Conservation (phyloP, 768 basidiomycete genomes). For the Leccinum pellstonianum region DNA sequence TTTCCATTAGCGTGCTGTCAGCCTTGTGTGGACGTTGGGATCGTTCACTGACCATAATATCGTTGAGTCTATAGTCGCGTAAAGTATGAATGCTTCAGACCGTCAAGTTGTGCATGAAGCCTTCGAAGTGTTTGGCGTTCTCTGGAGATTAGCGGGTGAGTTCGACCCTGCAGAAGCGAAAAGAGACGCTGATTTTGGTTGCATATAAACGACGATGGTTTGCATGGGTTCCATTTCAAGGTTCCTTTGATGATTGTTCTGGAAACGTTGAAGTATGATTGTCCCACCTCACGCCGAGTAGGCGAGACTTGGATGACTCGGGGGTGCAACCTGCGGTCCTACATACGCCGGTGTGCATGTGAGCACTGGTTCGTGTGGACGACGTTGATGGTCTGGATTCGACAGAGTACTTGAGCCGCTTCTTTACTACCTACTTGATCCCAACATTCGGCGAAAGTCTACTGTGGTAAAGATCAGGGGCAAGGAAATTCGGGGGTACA, state of each 20-base stretch:
- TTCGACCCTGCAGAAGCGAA: not conserved
- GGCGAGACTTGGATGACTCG: slow-evolving; percentile 92
- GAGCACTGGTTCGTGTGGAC: not conserved
- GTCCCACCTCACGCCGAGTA: slow-evolving; percentile 69
- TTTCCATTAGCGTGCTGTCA: slow-evolving; percentile 79
- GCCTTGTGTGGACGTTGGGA: slow-evolving; percentile 80
- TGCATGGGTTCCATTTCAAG: slow-evolving; percentile 82
- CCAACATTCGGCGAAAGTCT: slow-evolving; percentile 54
- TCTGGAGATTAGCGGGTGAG: slow-evolving; percentile 88
- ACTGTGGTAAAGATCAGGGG: slow-evolving; percentile 54
- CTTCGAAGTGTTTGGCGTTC: slow-evolving; percentile 85
- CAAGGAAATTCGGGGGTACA: slow-evolving; percentile 62
- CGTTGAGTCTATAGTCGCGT: slow-evolving; percentile 78
- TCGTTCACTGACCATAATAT: slow-evolving; percentile 48
- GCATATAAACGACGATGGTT: slow-evolving; percentile 65
- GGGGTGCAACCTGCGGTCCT: slow-evolving; percentile 84
- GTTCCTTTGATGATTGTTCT: slow-evolving; percentile 86
- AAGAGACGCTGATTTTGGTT: slow-evolving; percentile 8
- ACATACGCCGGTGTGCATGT: slow-evolving; percentile 62
- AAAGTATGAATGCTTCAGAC: slow-evolving; percentile 60
- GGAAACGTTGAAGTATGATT: slow-evolving; percentile 75
- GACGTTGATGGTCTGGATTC: not conserved
- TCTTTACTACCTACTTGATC: slow-evolving; percentile 72
- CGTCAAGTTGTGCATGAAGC: slow-evolving; percentile 49
- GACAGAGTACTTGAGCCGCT: slow-evolving; percentile 87